Evolutionary conservation across 805 yeast genomes (phyloP), one percentile per base, ranked within the genome.

Genomic region (Saccharomycodes ludwigii): DNA sequence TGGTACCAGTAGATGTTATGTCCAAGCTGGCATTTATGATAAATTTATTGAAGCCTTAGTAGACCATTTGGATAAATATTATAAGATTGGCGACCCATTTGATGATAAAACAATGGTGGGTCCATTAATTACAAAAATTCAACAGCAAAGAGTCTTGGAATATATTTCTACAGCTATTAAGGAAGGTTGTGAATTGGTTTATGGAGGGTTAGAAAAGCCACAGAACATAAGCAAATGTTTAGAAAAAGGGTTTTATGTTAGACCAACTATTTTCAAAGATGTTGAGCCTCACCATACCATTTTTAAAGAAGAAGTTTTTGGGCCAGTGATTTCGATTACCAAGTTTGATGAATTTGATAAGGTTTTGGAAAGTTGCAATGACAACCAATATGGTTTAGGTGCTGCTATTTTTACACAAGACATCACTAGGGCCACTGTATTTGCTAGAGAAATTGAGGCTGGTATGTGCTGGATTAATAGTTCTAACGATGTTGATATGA

Each of bases 251-350:
- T 81, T 56, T 58, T 83, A 59, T 52, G 62, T 82, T 42, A 66
- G 71, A 44, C 94, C 94, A 36, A 80, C 93, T 4, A 64, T 83
- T 26, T 81, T 82, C 44, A 66, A 76, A 17, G 80, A 79, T 45
- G 83, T 79, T 30, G 66, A 62, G 33, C 75, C 76, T 39, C 53
- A 65, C 20, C 75, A 76, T 71, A 61, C 67, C 37, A 70, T 83
- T 31, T 78, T 76, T 35, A 65, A 66, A 41, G 94, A 83, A 55
- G 94, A 83, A 57, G 81, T 83, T 36, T 83, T 83, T 54, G 94
- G 94, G 13, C 94, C 94, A 11, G 94, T 83, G 21, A 83, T 76
- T 17, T 64, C 73, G 6, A 63, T 78, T 21, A 71, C 76, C 35
- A 71, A 69, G 54, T 83, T 83, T 58, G 77, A 71, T 30, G 86